Evolutionary conservation across 2,329 filamentous ascomycete genomes (phyloP).

Genomic region (Penicillium aurantiogriseum): DNA sequence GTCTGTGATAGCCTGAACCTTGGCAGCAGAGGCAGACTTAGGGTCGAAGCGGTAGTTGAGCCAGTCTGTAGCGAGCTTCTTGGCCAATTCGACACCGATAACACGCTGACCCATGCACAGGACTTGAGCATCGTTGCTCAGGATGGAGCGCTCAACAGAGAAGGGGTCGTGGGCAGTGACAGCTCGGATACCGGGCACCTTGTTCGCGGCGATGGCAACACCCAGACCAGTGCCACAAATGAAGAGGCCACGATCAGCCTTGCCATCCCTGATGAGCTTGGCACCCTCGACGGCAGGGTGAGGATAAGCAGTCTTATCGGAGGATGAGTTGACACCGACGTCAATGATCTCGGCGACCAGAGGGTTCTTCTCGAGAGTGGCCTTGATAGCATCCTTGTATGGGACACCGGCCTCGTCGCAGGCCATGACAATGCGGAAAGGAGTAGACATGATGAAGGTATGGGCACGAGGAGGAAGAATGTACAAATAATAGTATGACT

Average conservation of each 20-base stretch:
- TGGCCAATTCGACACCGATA: constrained; percentile 75
- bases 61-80: constrained; percentile 77
- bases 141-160: constrained; percentile 73
- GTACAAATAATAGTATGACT: neutral
- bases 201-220: constrained; percentile 86
- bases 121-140: constrained; percentile 85
- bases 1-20: constrained; percentile 51
- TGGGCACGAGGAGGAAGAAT: neutral
- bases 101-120: constrained; percentile 84
- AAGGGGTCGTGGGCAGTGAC: constrained; percentile 88
- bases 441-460: constrained; percentile 31
- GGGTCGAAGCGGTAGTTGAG: constrained; percentile 77
- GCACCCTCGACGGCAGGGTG: constrained; percentile 74
- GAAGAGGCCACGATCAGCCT: constrained; percentile 69
- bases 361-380: constrained; percentile 65
- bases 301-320: constrained; percentile 79
- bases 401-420: constrained; percentile 70
- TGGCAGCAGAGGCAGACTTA: constrained; percentile 61
- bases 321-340: constrained; percentile 65
- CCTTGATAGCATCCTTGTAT: constrained; percentile 78
- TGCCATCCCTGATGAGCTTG: constrained; percentile 48
- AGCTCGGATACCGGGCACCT: constrained; percentile 78
- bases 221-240: constrained; percentile 86
- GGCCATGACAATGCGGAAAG: constrained; percentile 62
- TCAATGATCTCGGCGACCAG: constrained; percentile 69